These are phyloP conservation scores for Alternaria ethzedia DNA, from an alignment of 2,329 filamentous ascomycete species.

Conservation along the genomic window DNA sequence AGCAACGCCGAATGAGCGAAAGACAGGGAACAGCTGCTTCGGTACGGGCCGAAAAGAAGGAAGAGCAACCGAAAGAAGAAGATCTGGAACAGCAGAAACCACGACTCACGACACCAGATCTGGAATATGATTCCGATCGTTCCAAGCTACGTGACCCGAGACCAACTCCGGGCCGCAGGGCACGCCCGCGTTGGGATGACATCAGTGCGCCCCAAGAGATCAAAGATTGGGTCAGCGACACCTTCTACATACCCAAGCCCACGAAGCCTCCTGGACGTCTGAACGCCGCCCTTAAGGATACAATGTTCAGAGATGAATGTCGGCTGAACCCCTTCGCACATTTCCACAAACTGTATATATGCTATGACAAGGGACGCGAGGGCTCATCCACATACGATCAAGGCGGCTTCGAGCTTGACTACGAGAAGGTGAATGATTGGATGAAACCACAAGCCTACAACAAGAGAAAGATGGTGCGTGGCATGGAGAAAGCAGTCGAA, in stretches of 20 bases:
- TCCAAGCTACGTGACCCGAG: constrained; percentile 6
- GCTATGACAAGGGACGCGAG: neutral
- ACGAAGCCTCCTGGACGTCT: neutral
- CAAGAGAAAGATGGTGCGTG: neutral
- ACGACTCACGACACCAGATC: constrained; percentile 6
- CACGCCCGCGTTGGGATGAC: neutral
- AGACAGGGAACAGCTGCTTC: neutral
- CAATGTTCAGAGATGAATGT: neutral
- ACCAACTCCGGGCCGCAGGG: neutral
- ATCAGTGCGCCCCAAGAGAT: neutral
- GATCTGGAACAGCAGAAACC: neutral
- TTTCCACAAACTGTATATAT: neutral
- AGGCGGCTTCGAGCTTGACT: neutral
- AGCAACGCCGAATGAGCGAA: neutral
- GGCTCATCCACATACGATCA: neutral
- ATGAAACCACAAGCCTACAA: neutral
- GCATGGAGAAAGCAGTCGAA: neutral
- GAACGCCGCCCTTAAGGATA: neutral
- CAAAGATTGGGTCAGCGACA: neutral
- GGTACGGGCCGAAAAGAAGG: neutral
- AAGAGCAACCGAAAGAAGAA: neutral
- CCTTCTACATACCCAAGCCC: neutral
- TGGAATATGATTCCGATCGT: constrained; percentile 14
- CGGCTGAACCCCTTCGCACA: neutral
- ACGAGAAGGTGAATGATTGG: neutral